Evolutionary conservation across 2,329 filamentous ascomycete genomes (phyloP).

Genomic region (Monilinia laxa): DNA sequence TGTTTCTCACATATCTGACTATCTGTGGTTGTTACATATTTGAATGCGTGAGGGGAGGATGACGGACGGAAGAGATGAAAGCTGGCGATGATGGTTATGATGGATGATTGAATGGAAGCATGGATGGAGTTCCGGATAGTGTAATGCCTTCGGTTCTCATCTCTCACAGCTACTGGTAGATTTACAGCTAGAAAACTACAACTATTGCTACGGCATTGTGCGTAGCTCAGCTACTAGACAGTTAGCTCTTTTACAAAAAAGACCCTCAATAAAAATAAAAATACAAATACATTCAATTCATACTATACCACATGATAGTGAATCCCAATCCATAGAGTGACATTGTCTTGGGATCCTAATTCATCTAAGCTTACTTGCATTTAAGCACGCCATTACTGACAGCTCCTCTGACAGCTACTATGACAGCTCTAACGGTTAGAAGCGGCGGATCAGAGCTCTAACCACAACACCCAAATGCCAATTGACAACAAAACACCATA

Average conservation of each 20-base stretch:
- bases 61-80: neutral
- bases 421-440: neutral
- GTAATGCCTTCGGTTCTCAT: neutral
- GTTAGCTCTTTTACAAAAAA: neutral
- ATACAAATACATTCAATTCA: neutral
- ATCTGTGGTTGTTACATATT: neutral
- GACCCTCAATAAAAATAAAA: neutral
- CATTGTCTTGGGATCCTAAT: neutral
- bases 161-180: neutral
- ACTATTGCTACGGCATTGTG: neutral
- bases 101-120: slow-evolving; percentile 9
- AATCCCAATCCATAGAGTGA: neutral
- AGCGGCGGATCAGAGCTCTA: neutral
- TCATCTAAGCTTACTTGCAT: neutral
- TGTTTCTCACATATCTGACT: neutral
- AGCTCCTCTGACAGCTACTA: too few relatives aligned
- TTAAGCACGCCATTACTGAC: neutral
- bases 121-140: slow-evolving; percentile 11
- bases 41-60: neutral
- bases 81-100: neutral
- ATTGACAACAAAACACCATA: slow-evolving; percentile 10
- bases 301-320: neutral
- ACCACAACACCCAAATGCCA: neutral
- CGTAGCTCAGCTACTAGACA: neutral
- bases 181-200: neutral